phyloP scores from a whole-genome alignment of 495 filamentous ascomycete genomes.

The Xeromyces bisporus region DNA sequence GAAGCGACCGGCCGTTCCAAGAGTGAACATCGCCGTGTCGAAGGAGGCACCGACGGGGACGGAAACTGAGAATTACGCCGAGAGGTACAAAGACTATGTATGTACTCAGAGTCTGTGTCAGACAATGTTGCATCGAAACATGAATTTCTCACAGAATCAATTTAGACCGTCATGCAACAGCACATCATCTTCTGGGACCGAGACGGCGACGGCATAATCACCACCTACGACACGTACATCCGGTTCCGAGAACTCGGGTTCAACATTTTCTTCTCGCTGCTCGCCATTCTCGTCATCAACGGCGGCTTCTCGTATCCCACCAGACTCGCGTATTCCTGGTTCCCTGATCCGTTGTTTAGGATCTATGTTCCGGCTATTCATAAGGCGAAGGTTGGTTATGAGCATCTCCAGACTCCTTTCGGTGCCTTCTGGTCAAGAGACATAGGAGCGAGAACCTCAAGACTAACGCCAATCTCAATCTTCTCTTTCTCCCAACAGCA shows the following conservation, averaged over 20 bases:
- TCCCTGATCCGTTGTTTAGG: slow-evolving; percentile 36
- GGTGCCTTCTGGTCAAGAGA: neutral
- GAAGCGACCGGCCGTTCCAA: neutral
- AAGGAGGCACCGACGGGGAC: neutral
- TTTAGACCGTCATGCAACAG: slow-evolving; percentile 30
- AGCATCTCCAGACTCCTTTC: no score
- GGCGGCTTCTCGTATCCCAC: slow-evolving; percentile 35
- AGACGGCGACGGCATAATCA: slow-evolving; percentile 35
- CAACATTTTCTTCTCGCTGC: slow-evolving; percentile 25
- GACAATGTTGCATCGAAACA: neutral
- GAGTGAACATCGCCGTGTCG: neutral
- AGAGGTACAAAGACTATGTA: neutral
- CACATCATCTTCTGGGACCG: slow-evolving; percentile 37
- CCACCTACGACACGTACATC: slow-evolving; percentile 33
- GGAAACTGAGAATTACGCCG: neutral
- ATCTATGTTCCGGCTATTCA: slow-evolving; percentile 33
- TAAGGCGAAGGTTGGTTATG: slow-evolving; percentile 27
- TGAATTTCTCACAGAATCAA: no score
- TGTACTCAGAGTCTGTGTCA: no score
- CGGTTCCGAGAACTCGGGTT: slow-evolving; percentile 38
- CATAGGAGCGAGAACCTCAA: neutral
- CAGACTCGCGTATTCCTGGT: slow-evolving; percentile 8
- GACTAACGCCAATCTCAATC: neutral
- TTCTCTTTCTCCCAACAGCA: slow-evolving; percentile 11
- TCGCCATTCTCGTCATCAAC: slow-evolving; percentile 32